Conservation (phyloP, 192 early-diverging fungal genomes). For the Coemansia guatemalensis region DNA sequence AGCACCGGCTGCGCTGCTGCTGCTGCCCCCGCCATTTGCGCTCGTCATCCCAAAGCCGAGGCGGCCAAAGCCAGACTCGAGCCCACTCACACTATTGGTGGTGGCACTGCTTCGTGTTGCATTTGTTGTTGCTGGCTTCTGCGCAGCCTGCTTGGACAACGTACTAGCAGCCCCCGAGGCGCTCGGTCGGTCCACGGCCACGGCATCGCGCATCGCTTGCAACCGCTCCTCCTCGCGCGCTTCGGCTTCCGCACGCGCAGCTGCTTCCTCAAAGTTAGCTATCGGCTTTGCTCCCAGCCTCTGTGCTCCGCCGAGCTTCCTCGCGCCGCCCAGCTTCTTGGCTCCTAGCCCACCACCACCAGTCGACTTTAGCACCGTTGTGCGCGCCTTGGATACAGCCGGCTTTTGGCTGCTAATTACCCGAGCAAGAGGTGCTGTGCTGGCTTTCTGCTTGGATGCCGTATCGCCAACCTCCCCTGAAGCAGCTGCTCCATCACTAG, state of each 20-base stretch:
- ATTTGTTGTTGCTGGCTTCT: not conserved
- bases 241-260: slow-evolving; percentile 78
- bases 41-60: slow-evolving; percentile 61
- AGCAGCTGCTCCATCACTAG: not conserved
- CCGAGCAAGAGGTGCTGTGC: slow-evolving; percentile 32
- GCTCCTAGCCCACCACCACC: slow-evolving; percentile 29
- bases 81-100: slow-evolving; percentile 47
- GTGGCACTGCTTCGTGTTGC: not conserved
- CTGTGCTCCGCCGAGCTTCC: slow-evolving; percentile 83
- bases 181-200: not conserved
- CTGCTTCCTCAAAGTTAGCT: slow-evolving; percentile 90
- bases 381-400: slow-evolving; percentile 23
- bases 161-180: not conserved
- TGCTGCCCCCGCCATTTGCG: not conserved
- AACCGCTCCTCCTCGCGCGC: slow-evolving; percentile 67
- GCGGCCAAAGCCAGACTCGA: slow-evolving; percentile 69
- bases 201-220: slow-evolving; percentile 52
- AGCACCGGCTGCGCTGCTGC: slow-evolving; percentile 22
- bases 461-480: not conserved
- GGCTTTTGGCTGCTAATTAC: slow-evolving; percentile 17
- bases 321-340: slow-evolving; percentile 52
- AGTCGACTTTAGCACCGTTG: slow-evolving; percentile 26
- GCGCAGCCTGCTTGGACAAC: not conserved
- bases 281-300: slow-evolving; percentile 70
- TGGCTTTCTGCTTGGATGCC: slow-evolving; percentile 7